These are phyloP conservation scores for Hyaloscypha variabilis DNA, from an alignment of 495 filamentous ascomycete genomes.

Conservation along the genomic window DNA sequence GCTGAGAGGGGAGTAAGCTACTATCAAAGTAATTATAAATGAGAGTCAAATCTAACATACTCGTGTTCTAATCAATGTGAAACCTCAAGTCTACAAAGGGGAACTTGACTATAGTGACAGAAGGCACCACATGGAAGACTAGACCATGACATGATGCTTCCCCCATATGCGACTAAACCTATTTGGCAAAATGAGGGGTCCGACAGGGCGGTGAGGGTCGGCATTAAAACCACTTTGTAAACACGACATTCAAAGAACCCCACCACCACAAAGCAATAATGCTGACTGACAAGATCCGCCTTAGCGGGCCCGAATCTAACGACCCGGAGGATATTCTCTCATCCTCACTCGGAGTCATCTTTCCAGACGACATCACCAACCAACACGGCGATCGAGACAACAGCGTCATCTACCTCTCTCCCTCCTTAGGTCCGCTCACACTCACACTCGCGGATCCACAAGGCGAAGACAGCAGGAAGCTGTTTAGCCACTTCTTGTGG, in stretches of 20 bases:
- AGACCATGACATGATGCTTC: no score
- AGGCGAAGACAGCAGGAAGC: constrained; percentile 55
- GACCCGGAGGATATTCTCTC: constrained; percentile 67
- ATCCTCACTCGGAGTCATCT: constrained; percentile 67
- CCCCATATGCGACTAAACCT: no score
- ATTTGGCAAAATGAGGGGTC: not conserved
- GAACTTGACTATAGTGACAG: not conserved
- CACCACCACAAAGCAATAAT: constrained; percentile 1
- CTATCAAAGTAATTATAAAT: constrained; percentile 20
- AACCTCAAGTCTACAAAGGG: not conserved
- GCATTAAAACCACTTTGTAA: not conserved
- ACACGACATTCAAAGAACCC: not conserved
- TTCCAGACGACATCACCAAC: constrained; percentile 70
- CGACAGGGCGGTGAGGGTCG: not conserved
- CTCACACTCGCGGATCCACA: constrained; percentile 58
- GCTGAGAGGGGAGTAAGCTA: not conserved
- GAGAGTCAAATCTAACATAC: not conserved
- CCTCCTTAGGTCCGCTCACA: constrained; percentile 46
- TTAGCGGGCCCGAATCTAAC: constrained; percentile 33
- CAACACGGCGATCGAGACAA: constrained; percentile 67
- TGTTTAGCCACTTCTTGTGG: constrained; percentile 89
- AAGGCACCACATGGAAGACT: no score
- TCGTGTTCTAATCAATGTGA: not conserved
- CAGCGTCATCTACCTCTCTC: constrained; percentile 65
- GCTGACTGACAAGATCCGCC: constrained; percentile 46